Conservation (phyloP, 2,329 filamentous ascomycete species). For the Sporothrix humicola region DNA sequence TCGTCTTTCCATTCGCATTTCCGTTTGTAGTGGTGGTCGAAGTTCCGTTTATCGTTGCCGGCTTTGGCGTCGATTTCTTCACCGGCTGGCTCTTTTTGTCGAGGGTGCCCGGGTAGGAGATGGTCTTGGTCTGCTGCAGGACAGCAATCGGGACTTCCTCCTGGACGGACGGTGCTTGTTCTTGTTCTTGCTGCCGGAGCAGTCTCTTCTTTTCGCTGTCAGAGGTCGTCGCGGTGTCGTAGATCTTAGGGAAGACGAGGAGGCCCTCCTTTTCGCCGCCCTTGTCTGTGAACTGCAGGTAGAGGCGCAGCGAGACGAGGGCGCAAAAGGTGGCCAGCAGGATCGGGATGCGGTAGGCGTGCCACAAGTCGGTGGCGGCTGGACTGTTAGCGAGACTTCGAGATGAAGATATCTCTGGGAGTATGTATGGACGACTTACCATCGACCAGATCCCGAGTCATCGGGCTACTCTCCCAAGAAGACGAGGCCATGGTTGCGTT, state of each 20-base stretch:
- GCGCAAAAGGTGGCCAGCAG: conserved; percentile 49
- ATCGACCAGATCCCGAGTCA: conserved; percentile 22
- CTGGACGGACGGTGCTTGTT: conserved; percentile 8
- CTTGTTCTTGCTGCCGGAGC: conserved; percentile 1
- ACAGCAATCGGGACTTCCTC: not conserved
- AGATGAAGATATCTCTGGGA: not conserved
- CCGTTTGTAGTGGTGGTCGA: conserved; percentile 27
- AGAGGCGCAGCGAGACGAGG: conserved; percentile 51
- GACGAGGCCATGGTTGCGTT: conserved; percentile 33
- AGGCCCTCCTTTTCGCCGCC: conserved; percentile 45
- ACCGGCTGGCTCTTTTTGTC: not conserved
- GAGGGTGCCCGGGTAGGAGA: not conserved
- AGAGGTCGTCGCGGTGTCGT: conserved; percentile 36
- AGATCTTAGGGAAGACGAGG: conserved; percentile 48
- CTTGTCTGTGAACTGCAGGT: conserved; percentile 47
- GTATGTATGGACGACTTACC: not conserved
- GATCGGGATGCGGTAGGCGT: conserved; percentile 53
- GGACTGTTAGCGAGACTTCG: conserved; percentile 12
- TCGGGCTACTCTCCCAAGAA: conserved; percentile 27
- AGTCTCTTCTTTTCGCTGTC: conserved; percentile 30
- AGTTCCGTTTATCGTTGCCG: not conserved
- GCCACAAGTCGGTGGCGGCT: conserved; percentile 52
- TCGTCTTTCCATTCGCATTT: conserved; percentile 2
- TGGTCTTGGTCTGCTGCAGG: conserved; percentile 20
- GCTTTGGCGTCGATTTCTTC: not conserved